These are phyloP conservation scores for Coleophoma crateriformis DNA, from an alignment of 2,329 filamentous ascomycete genomes.

Conservation along the genomic window DNA sequence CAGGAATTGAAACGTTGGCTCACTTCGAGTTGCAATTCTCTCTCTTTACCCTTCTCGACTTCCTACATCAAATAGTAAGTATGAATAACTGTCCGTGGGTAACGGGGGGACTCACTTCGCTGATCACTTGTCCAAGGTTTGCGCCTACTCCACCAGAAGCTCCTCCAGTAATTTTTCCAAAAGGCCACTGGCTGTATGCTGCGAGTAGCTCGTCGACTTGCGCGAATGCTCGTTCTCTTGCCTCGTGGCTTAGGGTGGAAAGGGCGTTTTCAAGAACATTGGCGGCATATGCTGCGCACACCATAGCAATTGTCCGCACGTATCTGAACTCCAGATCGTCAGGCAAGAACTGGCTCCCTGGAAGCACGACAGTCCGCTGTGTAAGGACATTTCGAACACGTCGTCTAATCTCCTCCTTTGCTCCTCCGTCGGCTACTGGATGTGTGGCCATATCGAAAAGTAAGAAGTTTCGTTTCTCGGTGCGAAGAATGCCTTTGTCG, in stretches of 20 bases:
- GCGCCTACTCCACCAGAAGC: slow-evolving; percentile 78
- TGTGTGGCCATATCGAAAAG: slow-evolving; percentile 99
- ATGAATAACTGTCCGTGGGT: slow-evolving; percentile 4
- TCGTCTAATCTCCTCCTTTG: slow-evolving; percentile 94
- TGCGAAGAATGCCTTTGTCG: slow-evolving; percentile 96
- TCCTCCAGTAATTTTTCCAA: slow-evolving; percentile 72
- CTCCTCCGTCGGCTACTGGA: slow-evolving; percentile 90
- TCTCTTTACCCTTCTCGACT: slow-evolving; percentile 80
- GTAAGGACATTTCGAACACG: slow-evolving; percentile 90
- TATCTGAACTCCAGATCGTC: slow-evolving; percentile 94
- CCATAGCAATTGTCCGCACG: slow-evolving; percentile 87
- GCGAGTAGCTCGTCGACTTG: slow-evolving; percentile 94
- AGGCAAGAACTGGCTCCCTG: slow-evolving; percentile 80
- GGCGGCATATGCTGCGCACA: slow-evolving; percentile 95
- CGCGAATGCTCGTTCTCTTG: slow-evolving; percentile 87
- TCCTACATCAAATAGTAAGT: slow-evolving; percentile 43
- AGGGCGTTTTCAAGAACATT: slow-evolving; percentile 98
- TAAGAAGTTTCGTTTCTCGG: slow-evolving; percentile 98
- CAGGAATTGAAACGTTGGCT: slow-evolving; percentile 32
- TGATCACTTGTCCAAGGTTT: slow-evolving; percentile 82
- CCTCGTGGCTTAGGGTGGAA: slow-evolving; percentile 87
- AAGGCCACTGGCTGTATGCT: slow-evolving; percentile 97
- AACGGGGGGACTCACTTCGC: slow-evolving; percentile 49
- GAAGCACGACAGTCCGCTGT: slow-evolving; percentile 87
- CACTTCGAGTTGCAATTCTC: slow-evolving; percentile 94